Base-by-base conservation (phyloP, 306 rosid species). In the Crataegus laevigata region DNA sequence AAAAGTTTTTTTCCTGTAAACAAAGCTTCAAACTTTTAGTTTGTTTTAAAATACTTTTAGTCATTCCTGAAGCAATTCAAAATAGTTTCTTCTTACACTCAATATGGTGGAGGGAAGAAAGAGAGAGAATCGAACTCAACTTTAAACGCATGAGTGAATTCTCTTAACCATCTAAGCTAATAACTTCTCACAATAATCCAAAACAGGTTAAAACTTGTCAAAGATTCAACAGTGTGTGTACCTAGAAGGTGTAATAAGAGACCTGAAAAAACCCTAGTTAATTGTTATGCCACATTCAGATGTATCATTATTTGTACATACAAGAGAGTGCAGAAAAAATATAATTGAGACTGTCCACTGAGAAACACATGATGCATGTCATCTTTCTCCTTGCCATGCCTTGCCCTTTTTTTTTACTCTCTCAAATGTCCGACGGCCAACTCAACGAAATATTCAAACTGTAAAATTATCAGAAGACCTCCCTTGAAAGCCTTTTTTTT, bases 321-420 rank as follows among this genome's bases (percentile, higher is more conserved):
- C 29, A 75, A 75, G 38, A 45, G 62, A 42, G 32, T 82, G 78
- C 81, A 76, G 76, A 71, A 73, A 74, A 76, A 61, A 70, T 50
- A 81, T 82, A 75, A 85, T 82, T 80, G 54, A 14, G 84, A 82
- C 59, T 76, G 77, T 42, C 17, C 65, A 71, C 26, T 34, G 17
- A 34, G 45, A 11, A 67, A 42, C 26, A 45, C 52, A 4, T 80
- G 83, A 79, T 79, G 76, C 73, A 75, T 26, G 3, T 79, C 81
- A 80, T 59, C 67, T 19, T 34, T 65, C 26, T 32, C 38, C 42
- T 63, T 72, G 30, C 30, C 60, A 32, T 38, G 34, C 67, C 42
- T 51, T 70, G 45, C 70, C 82, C 10, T 21, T n/a, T 5, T n/a
- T 22, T 55, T 73, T 66, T 74, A 8, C 5, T 36, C 5, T 18